Evolutionary conservation across 768 basidiomycete species (phyloP), one percentile per base, ranked within the genome.

Genomic region (Chalciporus chontae): DNA sequence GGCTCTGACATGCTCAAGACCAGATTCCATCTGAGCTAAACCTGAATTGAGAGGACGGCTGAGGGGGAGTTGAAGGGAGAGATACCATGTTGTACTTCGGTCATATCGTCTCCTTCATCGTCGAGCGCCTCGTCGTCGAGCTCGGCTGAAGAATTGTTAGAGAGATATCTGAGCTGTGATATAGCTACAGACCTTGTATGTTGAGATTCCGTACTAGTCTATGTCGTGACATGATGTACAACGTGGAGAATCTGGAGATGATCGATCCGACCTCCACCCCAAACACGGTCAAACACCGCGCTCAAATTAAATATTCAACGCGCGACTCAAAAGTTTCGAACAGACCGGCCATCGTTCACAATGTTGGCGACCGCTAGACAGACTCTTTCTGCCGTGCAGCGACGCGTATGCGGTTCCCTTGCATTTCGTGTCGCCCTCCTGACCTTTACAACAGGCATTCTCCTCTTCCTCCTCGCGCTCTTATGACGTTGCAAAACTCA

Each of bases 201-300:
- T 96, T 83, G 24, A 98, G 72, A 70, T 94, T 93, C 55, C 89
- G 78, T 55, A 97, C 77, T 69, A 85, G 80, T 63, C 94, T 84
- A 70, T 98, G 96, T 67, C 96, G 78, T 5, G 95, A 97, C 93
- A 97, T 93, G 50, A 47, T 68, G 42, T 44, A 27, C 52, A 34
- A 47, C 38, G 53, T 26, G 26, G 26, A 26, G 26, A 26, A n/a
- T n/a, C n/a, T n/a, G n/a, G n/a, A n/a, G n/a, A n/a, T n/a, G n/a
- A n/a, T n/a, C 5, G 26, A 26, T 26, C 26, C 1, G 34, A 14
- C 34, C 34, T 36, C 10, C 15, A 8, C 13, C 29, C 43, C 57
- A 64, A 62, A 62, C 29, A 67, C 8, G 23, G 13, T 46, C 47
- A 54, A 64, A 61, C 47, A 63, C 14, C 34, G 34, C 24, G 1